Evolutionary conservation across 805 yeast genomes (phyloP), one percentile per base, ranked within the genome.

Genomic region (Candida sithepensis): DNA sequence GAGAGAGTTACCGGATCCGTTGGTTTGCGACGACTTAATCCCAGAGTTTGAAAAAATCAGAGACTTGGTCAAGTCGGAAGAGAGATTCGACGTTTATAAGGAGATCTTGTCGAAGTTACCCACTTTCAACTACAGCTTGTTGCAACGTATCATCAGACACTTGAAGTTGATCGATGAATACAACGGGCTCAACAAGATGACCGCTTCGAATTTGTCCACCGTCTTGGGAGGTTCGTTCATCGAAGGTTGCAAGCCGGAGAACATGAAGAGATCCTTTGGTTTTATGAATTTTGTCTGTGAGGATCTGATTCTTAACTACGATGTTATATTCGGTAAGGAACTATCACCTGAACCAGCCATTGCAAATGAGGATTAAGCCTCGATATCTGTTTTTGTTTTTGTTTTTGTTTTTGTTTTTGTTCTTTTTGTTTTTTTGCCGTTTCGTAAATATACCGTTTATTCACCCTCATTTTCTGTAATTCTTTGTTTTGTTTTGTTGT

Each of bases 1-100:
- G 56, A 76, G 97, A 57, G 97, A 89, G 56, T 69, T 91, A 32
- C 96, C 97, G 0, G 96, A 89, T 57, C 87, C 95, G 2, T 67
- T 89, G 32, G 75, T 91, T 40, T 80, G 92, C 0, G 82, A 78
- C 50, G 79, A 76, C 24, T 75, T 81, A n/a, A 77, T 90, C 21
- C 81, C 79, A 6, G 72, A 72, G 19, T 82, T 88, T 58, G 75
- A 75, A 33, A 55, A 55, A 2, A 64, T 75, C 6, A 61, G 60
- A 44, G 57, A 58, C 16, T 28, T 52, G 10, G 44, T 61, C 0
- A 53, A 56, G 26, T 51, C 61, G 1, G 62, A 57, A 1, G 24
- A 51, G 20, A 53, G 69, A 41, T 60, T 65, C 32, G 48, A 36
- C 7, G 32, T 57, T 12, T 69, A 69, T 46, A 50, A 50, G 21